Evolutionary conservation across 257 asterid species (phyloP).

Genomic region (Solanum bulbocastanum): DNA sequence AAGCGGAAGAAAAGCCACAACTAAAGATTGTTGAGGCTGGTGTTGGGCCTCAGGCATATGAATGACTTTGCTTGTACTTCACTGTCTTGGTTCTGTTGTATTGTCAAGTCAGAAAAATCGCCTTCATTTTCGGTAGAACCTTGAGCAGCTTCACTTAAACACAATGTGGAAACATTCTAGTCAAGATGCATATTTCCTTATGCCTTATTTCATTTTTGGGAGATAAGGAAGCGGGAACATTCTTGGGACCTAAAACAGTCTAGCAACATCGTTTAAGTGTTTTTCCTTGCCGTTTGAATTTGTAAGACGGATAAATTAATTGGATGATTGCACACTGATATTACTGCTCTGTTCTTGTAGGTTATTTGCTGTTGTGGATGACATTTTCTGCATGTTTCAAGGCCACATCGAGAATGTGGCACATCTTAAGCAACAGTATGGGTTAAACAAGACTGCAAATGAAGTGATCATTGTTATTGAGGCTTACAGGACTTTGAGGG

Average conservation of each 20-base stretch:
- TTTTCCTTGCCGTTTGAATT: background rate
- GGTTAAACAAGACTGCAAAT: constrained; percentile 50
- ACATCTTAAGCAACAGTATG: constrained; percentile 87
- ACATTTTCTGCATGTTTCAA: constrained; percentile 88
- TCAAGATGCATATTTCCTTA: background rate
- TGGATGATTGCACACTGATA: background rate
- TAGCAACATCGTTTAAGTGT: background rate
- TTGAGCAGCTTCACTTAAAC: background rate
- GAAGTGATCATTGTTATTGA: constrained; percentile 85
- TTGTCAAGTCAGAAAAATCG: background rate
- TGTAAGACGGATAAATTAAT: background rate
- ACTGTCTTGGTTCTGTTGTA: background rate
- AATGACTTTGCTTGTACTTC: background rate
- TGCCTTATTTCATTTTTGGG: background rate
- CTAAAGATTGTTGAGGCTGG: background rate
- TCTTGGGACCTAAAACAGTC: background rate
- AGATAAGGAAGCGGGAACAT: background rate
- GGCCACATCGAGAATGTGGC: constrained; percentile 91
- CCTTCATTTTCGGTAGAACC: background rate
- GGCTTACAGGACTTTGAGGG: constrained; percentile 90
- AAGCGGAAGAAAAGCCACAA: background rate
- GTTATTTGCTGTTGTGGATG: constrained; percentile 73
- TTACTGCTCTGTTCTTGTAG: constrained; percentile 17
- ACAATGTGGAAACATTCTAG: background rate
- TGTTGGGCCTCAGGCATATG: background rate